These are phyloP conservation scores for Pichia norvegensis DNA, from an alignment of 1,139 yeast species.

Conservation along the genomic window DNA sequence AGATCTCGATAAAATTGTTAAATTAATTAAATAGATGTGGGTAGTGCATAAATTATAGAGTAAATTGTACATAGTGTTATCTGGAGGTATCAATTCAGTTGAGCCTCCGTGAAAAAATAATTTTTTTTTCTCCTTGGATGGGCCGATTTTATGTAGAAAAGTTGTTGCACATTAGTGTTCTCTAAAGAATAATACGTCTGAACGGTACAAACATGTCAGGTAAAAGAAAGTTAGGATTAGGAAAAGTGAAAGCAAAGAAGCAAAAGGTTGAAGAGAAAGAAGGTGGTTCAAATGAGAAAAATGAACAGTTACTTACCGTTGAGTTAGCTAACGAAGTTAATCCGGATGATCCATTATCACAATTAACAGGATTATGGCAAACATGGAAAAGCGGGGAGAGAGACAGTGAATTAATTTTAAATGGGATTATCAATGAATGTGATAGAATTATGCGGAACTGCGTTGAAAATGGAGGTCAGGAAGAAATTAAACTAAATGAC, in stretches of 20 bases:
- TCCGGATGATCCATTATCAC: conserved; percentile 71
- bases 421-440: conserved; percentile 88
- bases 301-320: conserved; percentile 44
- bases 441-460: conserved; percentile 61
- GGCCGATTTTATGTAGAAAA: background rate
- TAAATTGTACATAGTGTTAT: too few species aligned
- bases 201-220: conserved; percentile 1
- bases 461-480: conserved; percentile 29
- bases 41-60: background rate
- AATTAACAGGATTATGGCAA: conserved; percentile 68
- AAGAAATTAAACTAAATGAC: conserved; percentile 37
- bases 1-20: conserved; percentile 64
- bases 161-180: too few species aligned
- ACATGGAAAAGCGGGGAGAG: conserved; percentile 49
- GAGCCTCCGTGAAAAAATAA: too few species aligned
- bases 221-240: conserved; percentile 77
- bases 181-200: background rate
- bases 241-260: conserved; percentile 52
- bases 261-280: conserved; percentile 17
- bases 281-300: conserved; percentile 9
- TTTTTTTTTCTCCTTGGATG: background rate
- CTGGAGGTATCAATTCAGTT: too few species aligned
- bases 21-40: conserved; percentile 6
- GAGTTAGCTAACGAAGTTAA: conserved; percentile 65
- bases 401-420: conserved; percentile 56